phyloP scores from a whole-genome alignment of 1,284 basidiomycete species.

The Microbotryum saponariae region DNA sequence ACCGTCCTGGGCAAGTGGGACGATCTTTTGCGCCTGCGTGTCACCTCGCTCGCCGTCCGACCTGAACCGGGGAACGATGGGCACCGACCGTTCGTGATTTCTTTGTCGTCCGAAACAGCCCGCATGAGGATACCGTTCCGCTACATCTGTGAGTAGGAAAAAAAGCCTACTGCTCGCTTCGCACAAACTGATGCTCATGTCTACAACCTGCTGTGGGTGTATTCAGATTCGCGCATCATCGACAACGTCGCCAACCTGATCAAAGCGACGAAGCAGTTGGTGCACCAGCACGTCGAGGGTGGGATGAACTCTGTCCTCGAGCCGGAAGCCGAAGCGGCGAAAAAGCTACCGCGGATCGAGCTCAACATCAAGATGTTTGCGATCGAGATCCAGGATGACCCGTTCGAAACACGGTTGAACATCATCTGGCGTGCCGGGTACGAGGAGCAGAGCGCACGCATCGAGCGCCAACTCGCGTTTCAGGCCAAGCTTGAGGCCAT shows the following conservation, averaged over 20 bases:
- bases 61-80: slow-evolving; percentile 35
- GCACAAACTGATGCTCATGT: slow-evolving; percentile 38
- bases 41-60: slow-evolving; percentile 50
- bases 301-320: slow-evolving; percentile 52
- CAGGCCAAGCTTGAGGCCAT: slow-evolving; percentile 65
- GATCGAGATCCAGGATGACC: slow-evolving; percentile 79
- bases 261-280: slow-evolving; percentile 45
- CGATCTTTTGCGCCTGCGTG: slow-evolving; percentile 61
- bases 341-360: slow-evolving; percentile 54
- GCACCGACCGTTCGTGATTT: slow-evolving; percentile 35
- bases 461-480: slow-evolving; percentile 75
- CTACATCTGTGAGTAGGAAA: slow-evolving; percentile 50
- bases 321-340: slow-evolving; percentile 63
- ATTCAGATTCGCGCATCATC: slow-evolving; percentile 32
- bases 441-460: slow-evolving; percentile 64
- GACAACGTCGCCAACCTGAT: slow-evolving; percentile 43
- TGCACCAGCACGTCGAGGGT: slow-evolving; percentile 42
- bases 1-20: slow-evolving; percentile 57
- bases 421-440: slow-evolving; percentile 70
- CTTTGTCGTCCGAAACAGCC: slow-evolving; percentile 56
- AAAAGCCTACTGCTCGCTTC: too few relatives aligned
- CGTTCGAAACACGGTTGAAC: slow-evolving; percentile 71
- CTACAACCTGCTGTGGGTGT: slow-evolving; percentile 16
- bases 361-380: slow-evolving; percentile 55
- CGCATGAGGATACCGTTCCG: slow-evolving; percentile 71